phyloP scores from a whole-genome alignment of 352 stramenopile species.

The Phytophthora crassamura region DNA sequence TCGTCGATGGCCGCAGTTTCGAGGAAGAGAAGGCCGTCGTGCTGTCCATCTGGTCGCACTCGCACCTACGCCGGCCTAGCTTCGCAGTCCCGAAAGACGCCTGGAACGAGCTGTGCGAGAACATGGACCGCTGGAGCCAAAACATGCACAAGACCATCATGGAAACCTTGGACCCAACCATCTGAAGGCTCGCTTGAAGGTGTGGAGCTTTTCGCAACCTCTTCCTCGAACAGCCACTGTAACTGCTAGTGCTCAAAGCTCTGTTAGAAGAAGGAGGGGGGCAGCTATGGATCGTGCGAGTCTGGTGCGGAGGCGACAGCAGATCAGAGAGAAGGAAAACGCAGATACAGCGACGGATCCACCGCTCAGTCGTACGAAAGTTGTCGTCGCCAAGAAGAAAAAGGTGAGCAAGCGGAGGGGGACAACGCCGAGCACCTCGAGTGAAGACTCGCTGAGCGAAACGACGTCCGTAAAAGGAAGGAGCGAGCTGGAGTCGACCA shows the following conservation, averaged over 20 bases:
- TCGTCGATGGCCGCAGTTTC: neutral
- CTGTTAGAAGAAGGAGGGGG: neutral
- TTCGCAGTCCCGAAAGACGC: constrained; percentile 28
- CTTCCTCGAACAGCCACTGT: constrained; percentile 15
- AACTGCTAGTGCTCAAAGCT: constrained; percentile 8
- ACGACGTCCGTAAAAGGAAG: neutral
- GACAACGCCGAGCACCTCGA: neutral
- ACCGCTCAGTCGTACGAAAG: neutral
- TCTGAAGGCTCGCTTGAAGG: neutral
- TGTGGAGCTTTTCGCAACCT: no score
- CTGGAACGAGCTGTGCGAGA: constrained; percentile 38
- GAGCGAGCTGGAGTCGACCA: neutral
- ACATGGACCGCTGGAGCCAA: constrained; percentile 47
- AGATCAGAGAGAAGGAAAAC: constrained; percentile 40
- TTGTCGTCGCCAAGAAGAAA: constrained; percentile 8
- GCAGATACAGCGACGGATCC: constrained; percentile 5
- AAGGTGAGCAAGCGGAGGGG: constrained; percentile 22
- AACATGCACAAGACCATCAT: constrained; percentile 47
- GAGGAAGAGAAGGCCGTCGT: constrained; percentile 39
- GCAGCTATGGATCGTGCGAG: constrained; percentile 42
- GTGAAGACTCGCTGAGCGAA: constrained; percentile 2
- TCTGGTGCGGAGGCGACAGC: constrained; percentile 41
- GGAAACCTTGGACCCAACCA: constrained; percentile 25
- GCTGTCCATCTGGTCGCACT: constrained; percentile 43
- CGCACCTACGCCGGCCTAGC: constrained; percentile 27